These are phyloP conservation scores for Crotalaria pallida DNA, from an alignment of 306 rosid species.

Conservation along the genomic window DNA sequence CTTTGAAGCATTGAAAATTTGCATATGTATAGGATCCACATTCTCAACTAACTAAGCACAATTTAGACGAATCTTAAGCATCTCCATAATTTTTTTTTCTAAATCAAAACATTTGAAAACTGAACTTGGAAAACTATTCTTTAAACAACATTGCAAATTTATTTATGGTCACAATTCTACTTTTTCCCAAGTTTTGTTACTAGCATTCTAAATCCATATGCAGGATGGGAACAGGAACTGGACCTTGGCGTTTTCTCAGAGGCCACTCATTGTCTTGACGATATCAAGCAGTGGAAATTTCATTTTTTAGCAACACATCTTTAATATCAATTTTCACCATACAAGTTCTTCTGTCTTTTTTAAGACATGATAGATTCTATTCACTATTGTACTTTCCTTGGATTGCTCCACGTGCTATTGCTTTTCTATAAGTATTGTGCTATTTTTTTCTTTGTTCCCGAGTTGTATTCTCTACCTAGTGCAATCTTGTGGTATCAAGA, in stretches of 20 bases:
- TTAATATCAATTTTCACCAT: neutral
- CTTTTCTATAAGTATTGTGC: neutral
- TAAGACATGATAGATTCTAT: neutral
- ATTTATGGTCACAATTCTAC: neutral
- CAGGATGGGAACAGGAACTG: slow-evolving; percentile 96
- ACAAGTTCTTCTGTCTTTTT: neutral
- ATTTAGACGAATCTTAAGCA: neutral
- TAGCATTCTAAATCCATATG: neutral
- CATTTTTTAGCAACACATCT: neutral
- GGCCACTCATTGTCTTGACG: slow-evolving; percentile 13
- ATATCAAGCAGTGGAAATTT: neutral
- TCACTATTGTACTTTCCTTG: neutral
- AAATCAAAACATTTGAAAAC: neutral
- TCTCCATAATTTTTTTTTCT: neutral
- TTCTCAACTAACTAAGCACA: neutral
- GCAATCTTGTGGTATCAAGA: slow-evolving; percentile 21
- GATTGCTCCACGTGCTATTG: slow-evolving; percentile 5
- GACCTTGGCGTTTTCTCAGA: slow-evolving; percentile 88
- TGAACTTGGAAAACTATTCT: neutral
- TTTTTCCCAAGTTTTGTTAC: neutral
- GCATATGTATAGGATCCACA: neutral
- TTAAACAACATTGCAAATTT: neutral
- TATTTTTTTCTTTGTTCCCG: neutral
- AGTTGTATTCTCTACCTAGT: neutral
- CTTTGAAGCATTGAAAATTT: neutral